A percentile compares a stretch with the other conserved stretches of the same genome.
These are phyloP conservation scores for Gossypium turneri DNA, from an alignment of 345 rosid species.

Conservation along the genomic window DNA sequence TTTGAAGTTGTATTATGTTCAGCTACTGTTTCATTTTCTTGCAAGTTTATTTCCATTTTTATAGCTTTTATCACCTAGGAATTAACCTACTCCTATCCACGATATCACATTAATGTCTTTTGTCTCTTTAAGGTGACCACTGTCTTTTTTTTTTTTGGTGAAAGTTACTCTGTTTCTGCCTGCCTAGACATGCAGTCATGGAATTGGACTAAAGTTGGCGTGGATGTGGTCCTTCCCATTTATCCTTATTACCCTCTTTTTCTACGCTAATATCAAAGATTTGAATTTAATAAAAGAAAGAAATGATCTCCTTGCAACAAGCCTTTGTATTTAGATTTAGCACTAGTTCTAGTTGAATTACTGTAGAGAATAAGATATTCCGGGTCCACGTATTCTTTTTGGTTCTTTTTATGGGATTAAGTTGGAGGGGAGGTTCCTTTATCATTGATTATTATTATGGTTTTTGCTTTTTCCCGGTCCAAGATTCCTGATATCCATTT, in stretches of 20 bases:
- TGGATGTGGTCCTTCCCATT: slow-evolving; percentile 15
- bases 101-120: background rate
- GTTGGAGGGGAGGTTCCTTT: slow-evolving; percentile 16
- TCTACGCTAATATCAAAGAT: background rate
- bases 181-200: slow-evolving; percentile 10
- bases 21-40: slow-evolving; percentile 7
- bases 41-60: background rate
- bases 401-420: slow-evolving; percentile 31
- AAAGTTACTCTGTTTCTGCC: background rate
- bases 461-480: slow-evolving; percentile 13
- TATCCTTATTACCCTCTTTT: background rate
- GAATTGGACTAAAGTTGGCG: slow-evolving; percentile 12
- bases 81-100: background rate
- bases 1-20: background rate
- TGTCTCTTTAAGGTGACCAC: background rate
- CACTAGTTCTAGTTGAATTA: slow-evolving; percentile 16
- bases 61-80: slow-evolving; percentile 8
- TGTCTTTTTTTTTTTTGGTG: background rate
- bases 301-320: slow-evolving; percentile 7
- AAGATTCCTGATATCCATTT: background rate
- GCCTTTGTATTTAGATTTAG: slow-evolving; percentile 19
- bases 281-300: slow-evolving; percentile 8
- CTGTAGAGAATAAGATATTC: slow-evolving; percentile 9
- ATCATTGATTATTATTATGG: slow-evolving; percentile 20
- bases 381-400: slow-evolving; percentile 28